Evolutionary conservation across 169 alveolate species (phyloP), one percentile per base, ranked within the genome.

Genomic region (Besnoitia besnoiti): DNA sequence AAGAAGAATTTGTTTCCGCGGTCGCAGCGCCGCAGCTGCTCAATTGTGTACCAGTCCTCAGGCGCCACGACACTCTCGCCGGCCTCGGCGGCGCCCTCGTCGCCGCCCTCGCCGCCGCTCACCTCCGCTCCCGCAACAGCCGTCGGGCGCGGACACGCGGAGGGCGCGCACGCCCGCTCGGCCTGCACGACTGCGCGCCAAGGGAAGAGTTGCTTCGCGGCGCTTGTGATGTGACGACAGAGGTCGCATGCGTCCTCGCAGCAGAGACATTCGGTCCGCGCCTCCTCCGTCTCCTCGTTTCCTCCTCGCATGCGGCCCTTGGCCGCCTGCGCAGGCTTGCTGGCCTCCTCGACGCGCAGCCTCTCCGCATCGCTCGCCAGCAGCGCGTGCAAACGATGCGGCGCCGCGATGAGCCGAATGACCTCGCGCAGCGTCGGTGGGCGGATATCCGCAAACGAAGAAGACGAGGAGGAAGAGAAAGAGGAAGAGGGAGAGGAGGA

Each of bases 11-110:
- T 82, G 39, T 37, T 50, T n/a, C 75, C 90, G 2, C 90, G 39
- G 33, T 82, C 90, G 90, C 75, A 33, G 10, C 42, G 27, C n/a
- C 90, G 27, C 75, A 82, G 90, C n/a, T 82, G 62, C 62, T 82
- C 76, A 30, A 49, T 19, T 35, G 76, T 44, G 40, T 47, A 82
- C 90, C 90, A 82, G 47, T 77, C 87, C 30, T 27, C 87, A 3
- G 55, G 87, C 7, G 61, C 3, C 87, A 77, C 44, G 40, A 77
- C 35, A 21, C 40, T 77, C 87, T 77, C 87, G 21, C 40, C 87
- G 16, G 27, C 82, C 24, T 35, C 82, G 12, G 8, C 46, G 24
- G 16, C 82, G 12, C 27, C 46, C 46, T 73, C 82, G 46, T 30
- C 46, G 44, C 7, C 7, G 79, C 24, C 67, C 30, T 55, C 67